Percentiles rank a stretch among this genome's conserved stretches.
phyloP scores from a whole-genome alignment of 2,329 filamentous ascomycete species.

The Stachybotrys chartarum region DNA sequence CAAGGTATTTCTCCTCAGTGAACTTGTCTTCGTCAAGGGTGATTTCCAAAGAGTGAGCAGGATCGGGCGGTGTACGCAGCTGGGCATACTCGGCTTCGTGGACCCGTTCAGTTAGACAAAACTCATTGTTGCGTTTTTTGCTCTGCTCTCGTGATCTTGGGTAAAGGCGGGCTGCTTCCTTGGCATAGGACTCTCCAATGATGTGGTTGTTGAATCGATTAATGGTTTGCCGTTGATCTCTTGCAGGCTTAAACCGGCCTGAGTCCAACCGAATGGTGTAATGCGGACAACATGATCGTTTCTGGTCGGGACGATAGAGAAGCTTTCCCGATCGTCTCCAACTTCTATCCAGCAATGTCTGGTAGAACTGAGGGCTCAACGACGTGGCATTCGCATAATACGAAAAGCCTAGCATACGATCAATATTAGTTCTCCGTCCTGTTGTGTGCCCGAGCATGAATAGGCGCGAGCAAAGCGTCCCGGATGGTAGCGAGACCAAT shows the following conservation, averaged over 20 bases:
- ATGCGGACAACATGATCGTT: conserved; percentile 81
- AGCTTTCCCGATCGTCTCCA: conserved; percentile 69
- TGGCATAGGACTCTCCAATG: conserved; percentile 59
- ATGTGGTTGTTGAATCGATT: conserved; percentile 71
- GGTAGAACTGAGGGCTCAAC: conserved; percentile 61
- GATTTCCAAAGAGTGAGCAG: conserved; percentile 61
- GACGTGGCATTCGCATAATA: conserved; percentile 61
- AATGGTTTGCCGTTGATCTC: conserved; percentile 66
- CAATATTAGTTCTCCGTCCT: conserved; percentile 11
- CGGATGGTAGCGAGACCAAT: background rate
- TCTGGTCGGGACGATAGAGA: conserved; percentile 72
- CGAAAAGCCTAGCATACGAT: conserved; percentile 51
- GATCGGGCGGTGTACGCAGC: conserved; percentile 51
- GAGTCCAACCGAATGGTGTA: conserved; percentile 75
- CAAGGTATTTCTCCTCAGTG: conserved; percentile 65
- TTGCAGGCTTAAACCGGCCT: conserved; percentile 54
- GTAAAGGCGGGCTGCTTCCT: conserved; percentile 54
- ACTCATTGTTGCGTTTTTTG: conserved; percentile 57
- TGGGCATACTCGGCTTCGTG: conserved; percentile 58
- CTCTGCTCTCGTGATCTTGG: conserved; percentile 61
- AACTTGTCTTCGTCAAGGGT: conserved; percentile 64
- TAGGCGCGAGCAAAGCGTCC: background rate
- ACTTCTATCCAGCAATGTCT: conserved; percentile 63
- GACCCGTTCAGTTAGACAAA: conserved; percentile 58
- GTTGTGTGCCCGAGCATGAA: conserved; percentile 2